Base-by-base conservation (phyloP, 108 stramenopile species). In the Cyclostephanos tholiformis region DNA sequence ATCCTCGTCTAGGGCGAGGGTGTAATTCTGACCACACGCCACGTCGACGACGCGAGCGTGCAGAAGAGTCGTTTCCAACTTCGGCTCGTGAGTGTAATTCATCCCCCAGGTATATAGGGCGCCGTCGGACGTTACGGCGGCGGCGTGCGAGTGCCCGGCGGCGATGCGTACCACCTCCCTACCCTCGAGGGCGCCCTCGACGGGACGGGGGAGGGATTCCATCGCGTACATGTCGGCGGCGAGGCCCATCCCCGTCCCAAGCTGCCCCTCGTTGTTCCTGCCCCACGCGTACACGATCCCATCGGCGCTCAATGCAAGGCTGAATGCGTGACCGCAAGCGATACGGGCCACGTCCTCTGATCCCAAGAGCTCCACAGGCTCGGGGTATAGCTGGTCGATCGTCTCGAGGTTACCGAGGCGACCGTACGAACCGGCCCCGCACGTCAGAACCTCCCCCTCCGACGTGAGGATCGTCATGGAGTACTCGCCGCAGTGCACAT, bases 71-170 rank as follows among this genome's bases (percentile, higher is more conserved):
- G 67, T 59, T 49, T 93, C 83, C n/a, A 87, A 80, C n/a, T 84
- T 80, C 12, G 94, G 94, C 77, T 93, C 91, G 26, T 90, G 80
- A 50, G 87, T 74, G 20, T 84, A 67, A 56, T 87, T 82, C 77
- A 87, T 91, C 39, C 97, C 97, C 97, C 97, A 97, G 39, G 89
- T 88, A 73, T 88, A 97, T 8, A 97, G 74, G 59, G 93, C 89
- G 9, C 96, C 96, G 26, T 76, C 74, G 10, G 88, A 85, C 16
- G 95, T 95, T 12, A 97, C 80, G 19, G 93, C 93, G 2, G 91
- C 88, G n/a, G 93, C 90, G 79, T 97, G 97, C 38, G 82, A 77
- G 60, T 86, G 61, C 30, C 95, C 95, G 17, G 93, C 93, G 23
- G 88, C 87, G 36, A 96, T 80, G 64, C 89, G 82, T 10, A 72